Evolutionary conservation across 2,329 filamentous ascomycete species (phyloP), one percentile per base, ranked within the genome.

Genomic region (Sporothrix brunneoviolacea): DNA sequence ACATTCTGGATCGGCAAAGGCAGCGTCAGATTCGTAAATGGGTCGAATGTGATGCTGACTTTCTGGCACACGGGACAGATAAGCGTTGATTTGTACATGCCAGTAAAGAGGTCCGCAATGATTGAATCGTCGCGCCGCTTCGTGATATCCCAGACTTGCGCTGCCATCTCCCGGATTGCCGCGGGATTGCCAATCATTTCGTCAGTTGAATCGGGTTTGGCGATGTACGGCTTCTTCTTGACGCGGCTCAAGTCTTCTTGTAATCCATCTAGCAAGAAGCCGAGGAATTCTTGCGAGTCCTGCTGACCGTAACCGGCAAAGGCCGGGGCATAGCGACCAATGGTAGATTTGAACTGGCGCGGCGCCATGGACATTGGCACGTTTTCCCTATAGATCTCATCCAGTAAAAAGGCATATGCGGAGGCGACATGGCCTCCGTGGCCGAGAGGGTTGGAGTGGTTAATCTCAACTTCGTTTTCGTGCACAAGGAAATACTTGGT

Each of bases 21-120:
- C 21, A 98, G 72, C 0, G 93, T 96, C 53, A 98, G 71, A 57
- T 94, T 93, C 66, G 90, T 96, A 74, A 95, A 98, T 0, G 93
- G 93, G 64, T 98, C 93, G 62, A 98, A 98, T 0, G 93, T 97
- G 60, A 98, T 95, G 77, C 91, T 96, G 68, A 97, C 86, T 70
- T 97, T 98, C 59, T 85, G 79, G 65, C 93, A 98, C 8, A 78
- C 79, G 0, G 93, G 93, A 63, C 93, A 98, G 56, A 93, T 85
- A 56, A 98, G 79, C 0, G 91, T 97, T 39, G 94, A 97, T 71
- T 97, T 96, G 77, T 97, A 98, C 77, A 97, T 89, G 56, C 93
- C 93, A 19, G 89, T 94, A 66, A 98, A 98, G 10, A 98, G 76
- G 64, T 98, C 93, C 51, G 89, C 91, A 58, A 96, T 88, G 36